Base-by-base conservation (phyloP, 225 moss, liverwort and hornwort genomes). In the Marchantia polymorpha region DNA sequence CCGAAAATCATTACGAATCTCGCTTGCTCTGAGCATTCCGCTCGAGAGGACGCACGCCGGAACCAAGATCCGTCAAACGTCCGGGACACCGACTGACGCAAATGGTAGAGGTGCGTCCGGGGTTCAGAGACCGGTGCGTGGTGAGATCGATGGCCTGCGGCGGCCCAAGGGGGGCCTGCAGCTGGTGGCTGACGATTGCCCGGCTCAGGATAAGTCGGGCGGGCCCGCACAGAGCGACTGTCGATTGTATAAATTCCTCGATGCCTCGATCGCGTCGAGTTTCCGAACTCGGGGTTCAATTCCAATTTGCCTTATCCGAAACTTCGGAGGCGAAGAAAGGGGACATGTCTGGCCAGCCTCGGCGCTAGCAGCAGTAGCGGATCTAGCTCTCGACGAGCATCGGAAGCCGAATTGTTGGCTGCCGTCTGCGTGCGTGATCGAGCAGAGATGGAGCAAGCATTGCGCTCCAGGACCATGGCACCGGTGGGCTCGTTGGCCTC, bases 401-500 rank as follows among this genome's bases (percentile, higher is more conserved):
- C 49, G 2, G 49, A 51, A 50, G 23, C 12, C 10, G 12, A 49
- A 49, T 31, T 11, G 10, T 8, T 22, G 46, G 3, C 20, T n/a
- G 3, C n/a, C n/a, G 6, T n/a, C 17, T 48, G n/a, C n/a, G 11
- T 71, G 20, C 50, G 4, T 6, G 39, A 69, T 69, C 68, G 66
- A 30, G 22, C 73, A 12, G 51, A 10, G 12, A 73, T 73, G 73
- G 73, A 73, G 14, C 73, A 73, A 54, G 73, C 73, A 27, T n/a
- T 73, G 73, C 54, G 53, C 22, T 75, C 75, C 12, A 39, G 59
- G 39, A 59, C 29, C 9, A 59, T 60, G 19, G 59, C 75, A 59
- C 17, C 39, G 10, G 31, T 39, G 0, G 53, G 30, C 8, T 8
- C 56, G 10, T 10, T 39, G 39, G 19, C 59, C 46, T 75, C 19